phyloP scores from a whole-genome alignment of 2,329 filamentous ascomycete genomes.

The Ophiobolus disseminans region DNA sequence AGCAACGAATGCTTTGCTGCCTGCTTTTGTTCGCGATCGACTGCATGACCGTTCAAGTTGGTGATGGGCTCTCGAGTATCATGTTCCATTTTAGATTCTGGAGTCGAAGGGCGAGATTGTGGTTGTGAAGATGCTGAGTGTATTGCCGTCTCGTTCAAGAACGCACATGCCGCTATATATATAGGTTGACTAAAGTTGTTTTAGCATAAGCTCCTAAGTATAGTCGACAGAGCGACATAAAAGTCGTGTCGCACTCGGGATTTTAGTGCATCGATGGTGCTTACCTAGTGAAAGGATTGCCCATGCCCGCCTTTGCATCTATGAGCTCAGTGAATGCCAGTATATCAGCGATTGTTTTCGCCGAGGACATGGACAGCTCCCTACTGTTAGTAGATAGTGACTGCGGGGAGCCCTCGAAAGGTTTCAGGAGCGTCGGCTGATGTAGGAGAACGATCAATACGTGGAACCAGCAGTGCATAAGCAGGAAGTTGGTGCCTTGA shows the following conservation, averaged over 20 bases:
- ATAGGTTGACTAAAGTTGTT: slow-evolving; percentile 73
- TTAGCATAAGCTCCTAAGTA: slow-evolving; percentile 19
- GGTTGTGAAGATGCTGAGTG: slow-evolving; percentile 69
- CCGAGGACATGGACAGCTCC: slow-evolving; percentile 83
- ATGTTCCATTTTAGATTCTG: slow-evolving; percentile 8
- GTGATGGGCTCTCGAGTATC: slow-evolving; percentile 2
- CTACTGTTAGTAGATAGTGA: slow-evolving; percentile 81
- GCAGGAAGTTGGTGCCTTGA: slow-evolving; percentile 84
- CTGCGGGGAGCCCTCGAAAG: slow-evolving; percentile 72
- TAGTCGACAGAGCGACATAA: neutral
- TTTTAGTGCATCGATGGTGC: neutral
- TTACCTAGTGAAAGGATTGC: slow-evolving; percentile 78
- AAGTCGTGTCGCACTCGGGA: neutral
- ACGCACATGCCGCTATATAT: slow-evolving; percentile 89
- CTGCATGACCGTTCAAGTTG: slow-evolving; percentile 15
- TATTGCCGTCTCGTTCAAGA: slow-evolving; percentile 80
- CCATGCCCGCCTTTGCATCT: slow-evolving; percentile 83
- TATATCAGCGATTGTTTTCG: slow-evolving; percentile 91
- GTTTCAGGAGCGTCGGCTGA: slow-evolving; percentile 81
- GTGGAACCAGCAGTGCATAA: slow-evolving; percentile 89
- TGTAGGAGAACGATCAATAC: slow-evolving; percentile 84
- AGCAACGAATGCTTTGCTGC: slow-evolving; percentile 75
- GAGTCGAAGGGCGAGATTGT: slow-evolving; percentile 63
- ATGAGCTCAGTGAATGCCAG: slow-evolving; percentile 85
- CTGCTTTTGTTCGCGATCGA: slow-evolving; percentile 49